Evolutionary conservation across 208 protist species (phyloP).

Genomic region (Crithidia sp.): DNA sequence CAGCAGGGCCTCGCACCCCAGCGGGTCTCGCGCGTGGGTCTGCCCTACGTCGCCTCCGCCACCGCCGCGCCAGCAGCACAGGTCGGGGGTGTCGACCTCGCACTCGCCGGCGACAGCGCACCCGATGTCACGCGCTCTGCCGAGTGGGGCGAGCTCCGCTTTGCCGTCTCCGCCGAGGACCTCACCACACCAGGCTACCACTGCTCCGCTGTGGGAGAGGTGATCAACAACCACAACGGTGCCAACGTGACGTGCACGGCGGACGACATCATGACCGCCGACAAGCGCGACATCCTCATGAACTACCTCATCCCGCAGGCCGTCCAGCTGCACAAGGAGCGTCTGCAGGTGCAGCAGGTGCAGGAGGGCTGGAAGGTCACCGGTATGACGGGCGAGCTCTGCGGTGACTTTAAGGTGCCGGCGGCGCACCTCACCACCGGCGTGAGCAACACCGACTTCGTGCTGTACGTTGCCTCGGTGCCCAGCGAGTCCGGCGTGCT

Average conservation of each 20-base stretch:
- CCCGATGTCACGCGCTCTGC: not conserved
- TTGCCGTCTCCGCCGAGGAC: slow-evolving; percentile 39
- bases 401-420: slow-evolving; percentile 18
- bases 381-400: not conserved
- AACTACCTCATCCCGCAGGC: slow-evolving; percentile 47
- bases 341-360: slow-evolving; percentile 45
- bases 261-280: slow-evolving; percentile 38
- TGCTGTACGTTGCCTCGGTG: slow-evolving; percentile 71
- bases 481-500: slow-evolving; percentile 14
- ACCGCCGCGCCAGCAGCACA: not conserved
- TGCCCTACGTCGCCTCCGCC: slow-evolving; percentile 10
- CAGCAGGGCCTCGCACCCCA: not conserved
- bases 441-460: slow-evolving; percentile 53
- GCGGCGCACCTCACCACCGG: slow-evolving; percentile 36
- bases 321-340: slow-evolving; percentile 52
- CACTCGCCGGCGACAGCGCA: not conserved
- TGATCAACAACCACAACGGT: slow-evolving; percentile 27
- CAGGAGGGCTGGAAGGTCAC: slow-evolving; percentile 21
- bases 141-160: slow-evolving; percentile 47
- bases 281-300: slow-evolving; percentile 41
- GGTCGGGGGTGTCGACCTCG: not conserved
- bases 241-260: slow-evolving; percentile 24
- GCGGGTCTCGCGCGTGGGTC: not conserved
- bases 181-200: slow-evolving; percentile 41
- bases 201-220: slow-evolving; percentile 42